A percentile compares a stretch with the other conserved stretches of the same genome.
Conservation (phyloP, 257 asterid species). For the Lavandula angustifolia region DNA sequence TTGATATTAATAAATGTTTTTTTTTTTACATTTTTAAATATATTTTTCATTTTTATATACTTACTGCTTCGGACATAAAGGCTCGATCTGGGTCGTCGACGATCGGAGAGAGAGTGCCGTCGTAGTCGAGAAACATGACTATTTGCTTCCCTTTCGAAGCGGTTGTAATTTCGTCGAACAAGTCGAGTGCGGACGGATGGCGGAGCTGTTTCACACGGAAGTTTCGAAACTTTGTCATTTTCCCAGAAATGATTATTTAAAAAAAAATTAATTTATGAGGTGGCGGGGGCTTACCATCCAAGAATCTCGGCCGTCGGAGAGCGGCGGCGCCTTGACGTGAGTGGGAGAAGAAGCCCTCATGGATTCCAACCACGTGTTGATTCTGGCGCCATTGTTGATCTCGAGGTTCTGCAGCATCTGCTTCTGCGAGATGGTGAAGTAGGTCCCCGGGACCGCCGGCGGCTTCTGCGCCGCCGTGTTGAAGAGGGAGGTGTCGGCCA, state of each 20-base stretch:
- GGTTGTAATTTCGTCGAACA: constrained; percentile 73
- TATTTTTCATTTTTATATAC: constrained; percentile 13
- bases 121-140: constrained; percentile 89
- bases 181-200: constrained; percentile 82
- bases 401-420: constrained; percentile 56
- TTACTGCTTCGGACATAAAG: constrained; percentile 79
- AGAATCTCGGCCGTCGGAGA: constrained; percentile 49
- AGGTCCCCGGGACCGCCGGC: constrained; percentile 55
- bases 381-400: constrained; percentile 42
- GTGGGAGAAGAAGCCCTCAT: constrained; percentile 96
- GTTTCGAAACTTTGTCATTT: constrained; percentile 20
- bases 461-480: constrained; percentile 52
- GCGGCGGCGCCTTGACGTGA: constrained; percentile 49
- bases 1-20: background rate
- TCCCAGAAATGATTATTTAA: too few species aligned
- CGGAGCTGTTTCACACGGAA: constrained; percentile 47
- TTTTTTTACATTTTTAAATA: too few species aligned
- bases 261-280: background rate
- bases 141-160: constrained; percentile 90
- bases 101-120: constrained; percentile 93
- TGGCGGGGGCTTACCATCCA: constrained; percentile 54
- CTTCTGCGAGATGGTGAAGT: constrained; percentile 55
- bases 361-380: constrained; percentile 73
- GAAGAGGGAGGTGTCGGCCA: constrained; percentile 43
- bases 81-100: constrained; percentile 95